Conservation (phyloP, 352 stramenopile species). For the Globisporangium canariense region DNA sequence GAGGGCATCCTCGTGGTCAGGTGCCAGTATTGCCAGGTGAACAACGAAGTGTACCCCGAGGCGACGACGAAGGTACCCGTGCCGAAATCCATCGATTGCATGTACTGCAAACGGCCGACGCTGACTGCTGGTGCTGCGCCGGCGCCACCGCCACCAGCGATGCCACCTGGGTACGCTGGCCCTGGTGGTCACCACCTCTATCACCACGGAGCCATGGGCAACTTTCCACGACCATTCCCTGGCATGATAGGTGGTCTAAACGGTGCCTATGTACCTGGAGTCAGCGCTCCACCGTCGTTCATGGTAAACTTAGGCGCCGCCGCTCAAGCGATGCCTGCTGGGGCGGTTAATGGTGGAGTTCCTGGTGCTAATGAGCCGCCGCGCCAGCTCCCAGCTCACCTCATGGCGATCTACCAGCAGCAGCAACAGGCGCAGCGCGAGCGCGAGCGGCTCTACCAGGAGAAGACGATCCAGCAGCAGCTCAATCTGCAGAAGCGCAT, state of each 20-base stretch:
- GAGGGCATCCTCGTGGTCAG: conserved; percentile 47
- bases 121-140: conserved; percentile 34
- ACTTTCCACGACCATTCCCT: conserved; percentile 6
- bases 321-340: background rate
- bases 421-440: conserved; percentile 22
- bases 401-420: conserved; percentile 21
- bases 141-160: conserved; percentile 16
- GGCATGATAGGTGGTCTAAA: background rate
- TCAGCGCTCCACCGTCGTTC: background rate
- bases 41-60: conserved; percentile 66
- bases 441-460: conserved; percentile 15
- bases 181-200: background rate
- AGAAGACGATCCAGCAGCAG: conserved; percentile 15
- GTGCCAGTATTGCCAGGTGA: conserved; percentile 50
- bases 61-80: conserved; percentile 55
- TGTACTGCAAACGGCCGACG: conserved; percentile 51
- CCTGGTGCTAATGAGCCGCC: background rate
- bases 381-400: conserved; percentile 24
- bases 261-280: conserved; percentile 2
- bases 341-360: background rate
- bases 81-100: conserved; percentile 60
- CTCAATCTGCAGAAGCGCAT: conserved; percentile 14
- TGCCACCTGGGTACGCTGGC: conserved; percentile 12
- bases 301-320: background rate
- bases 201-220: background rate